phyloP scores from a whole-genome alignment of 192 early-diverging fungal species.

The Piromyces finnis region DNA sequence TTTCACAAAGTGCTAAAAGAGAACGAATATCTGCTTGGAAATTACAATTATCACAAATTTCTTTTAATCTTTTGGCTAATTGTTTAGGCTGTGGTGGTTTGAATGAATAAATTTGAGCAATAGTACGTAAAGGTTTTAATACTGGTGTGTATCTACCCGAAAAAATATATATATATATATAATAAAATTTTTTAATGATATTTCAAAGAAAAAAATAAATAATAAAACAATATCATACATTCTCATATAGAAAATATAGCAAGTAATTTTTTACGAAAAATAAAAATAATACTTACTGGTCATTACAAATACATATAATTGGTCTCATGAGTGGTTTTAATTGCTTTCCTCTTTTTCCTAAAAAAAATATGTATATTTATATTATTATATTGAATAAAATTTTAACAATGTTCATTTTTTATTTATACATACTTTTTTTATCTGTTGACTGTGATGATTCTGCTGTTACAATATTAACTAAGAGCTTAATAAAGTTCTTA shows the following conservation, averaged over 20 bases:
- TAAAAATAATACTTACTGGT: constrained; percentile 31
- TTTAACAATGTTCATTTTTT: too few relatives aligned
- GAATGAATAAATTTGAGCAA: constrained; percentile 57
- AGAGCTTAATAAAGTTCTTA: constrained; percentile 63
- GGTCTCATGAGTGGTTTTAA: constrained; percentile 52
- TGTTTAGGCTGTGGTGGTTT: constrained; percentile 34
- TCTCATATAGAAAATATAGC: too few relatives aligned
- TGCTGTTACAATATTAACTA: constrained; percentile 40
- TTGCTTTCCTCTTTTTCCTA: constrained; percentile 9
- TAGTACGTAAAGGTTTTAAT: constrained; percentile 61
- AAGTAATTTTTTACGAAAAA: too few relatives aligned
- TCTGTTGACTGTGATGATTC: background rate
- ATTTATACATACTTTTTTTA: background rate
- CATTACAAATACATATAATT: constrained; percentile 98
- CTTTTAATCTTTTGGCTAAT: constrained; percentile 55
- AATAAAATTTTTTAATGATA: too few relatives aligned
- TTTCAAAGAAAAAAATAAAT: too few relatives aligned
- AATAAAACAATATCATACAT: too few relatives aligned
- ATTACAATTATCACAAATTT: constrained; percentile 62
- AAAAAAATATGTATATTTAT: too few relatives aligned
- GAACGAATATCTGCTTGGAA: constrained; percentile 54
- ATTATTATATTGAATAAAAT: too few relatives aligned
- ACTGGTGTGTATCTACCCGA: constrained; percentile 58
- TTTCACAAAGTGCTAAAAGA: constrained; percentile 52
- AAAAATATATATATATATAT: background rate